Percentiles rank a stretch among this genome's conserved stretches.
Evolutionary conservation across 352 stramenopile genomes (phyloP).

Genomic region (Achlya hypogyna): DNA sequence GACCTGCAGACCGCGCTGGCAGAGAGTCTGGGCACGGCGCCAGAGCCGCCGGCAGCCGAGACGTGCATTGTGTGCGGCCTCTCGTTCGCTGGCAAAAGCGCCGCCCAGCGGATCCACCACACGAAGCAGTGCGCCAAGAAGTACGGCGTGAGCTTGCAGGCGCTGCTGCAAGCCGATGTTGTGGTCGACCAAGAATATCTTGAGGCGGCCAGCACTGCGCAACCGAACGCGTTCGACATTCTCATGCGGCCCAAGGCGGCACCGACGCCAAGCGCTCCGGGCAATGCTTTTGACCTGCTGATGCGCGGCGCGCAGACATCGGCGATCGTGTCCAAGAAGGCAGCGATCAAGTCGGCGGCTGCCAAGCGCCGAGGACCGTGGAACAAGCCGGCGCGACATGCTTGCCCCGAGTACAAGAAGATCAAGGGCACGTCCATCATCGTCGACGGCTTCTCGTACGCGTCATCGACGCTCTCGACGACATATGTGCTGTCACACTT

Average conservation of each 20-base stretch:
- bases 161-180: conserved; percentile 26
- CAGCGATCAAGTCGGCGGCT: conserved; percentile 7
- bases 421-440: conserved; percentile 77
- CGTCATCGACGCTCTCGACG: conserved; percentile 55
- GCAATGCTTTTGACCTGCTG: not conserved
- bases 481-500: conserved; percentile 97
- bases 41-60: conserved; percentile 22
- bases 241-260: conserved; percentile 55
- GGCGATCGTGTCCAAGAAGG: conserved; percentile 11
- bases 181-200: not conserved
- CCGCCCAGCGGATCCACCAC: conserved; percentile 55
- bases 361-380: conserved; percentile 12
- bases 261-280: conserved; percentile 3
- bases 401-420: conserved; percentile 71
- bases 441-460: conserved; percentile 82
- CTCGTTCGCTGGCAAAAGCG: conserved; percentile 30
- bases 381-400: not conserved
- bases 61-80: conserved; percentile 63
- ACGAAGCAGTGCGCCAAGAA: conserved; percentile 65
- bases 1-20: not conserved
- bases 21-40: not conserved
- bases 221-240: conserved; percentile 64
- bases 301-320: conserved; percentile 3
- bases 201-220: not conserved
- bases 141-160: conserved; percentile 46